Evolutionary conservation across 116 monocot genomes (phyloP), one percentile per base, ranked within the genome.

Genomic region (Posidonia oceanica): DNA sequence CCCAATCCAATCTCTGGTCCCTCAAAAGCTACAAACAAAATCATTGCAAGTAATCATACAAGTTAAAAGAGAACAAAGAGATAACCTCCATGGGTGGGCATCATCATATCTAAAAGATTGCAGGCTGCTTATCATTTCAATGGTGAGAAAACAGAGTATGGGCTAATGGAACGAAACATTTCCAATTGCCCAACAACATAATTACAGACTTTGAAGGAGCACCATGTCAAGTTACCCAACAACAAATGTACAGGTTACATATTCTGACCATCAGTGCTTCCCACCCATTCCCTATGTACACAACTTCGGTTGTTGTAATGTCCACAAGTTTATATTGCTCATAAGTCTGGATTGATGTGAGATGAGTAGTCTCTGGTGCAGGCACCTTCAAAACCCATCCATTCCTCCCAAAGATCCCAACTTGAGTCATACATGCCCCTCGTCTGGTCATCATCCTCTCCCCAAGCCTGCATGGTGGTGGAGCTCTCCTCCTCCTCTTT

Each of bases 341-440:
- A 90, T 40, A 84, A 73, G 78, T 84, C 84, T 2, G 86, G 86
- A 67, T 90, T 86, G 66, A 90, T 80, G 75, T 90, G 90, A 54
- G 90, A 77, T 14, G 86, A 71, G 82, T 90, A 90, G 64, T 86
- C 90, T 52, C 64, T 64, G 2, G 77, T 83, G 39, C 89, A 80
- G 23, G 81, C 89, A 14, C 89, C 89, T 64, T 90, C 86, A 79
- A 86, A 86, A 1, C 89, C 89, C 89, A 89, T 89, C 89, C 89
- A 89, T 67, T 86, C 86, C 75, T 90, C 86, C 90, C 90, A 90
- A 53, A 90, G 48, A 12, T 90, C 90, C 90, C 86, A 86, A 52
- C 39, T 78, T 3, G 88, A 55, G 48, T 88, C 88, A 36, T 61
- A 76, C 80, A 82, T 78, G 41, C 82, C 84, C 15, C 75, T 73